These are phyloP conservation scores for Leptographium lundbergii DNA, from an alignment of 2,329 filamentous ascomycete genomes.

Conservation along the genomic window DNA sequence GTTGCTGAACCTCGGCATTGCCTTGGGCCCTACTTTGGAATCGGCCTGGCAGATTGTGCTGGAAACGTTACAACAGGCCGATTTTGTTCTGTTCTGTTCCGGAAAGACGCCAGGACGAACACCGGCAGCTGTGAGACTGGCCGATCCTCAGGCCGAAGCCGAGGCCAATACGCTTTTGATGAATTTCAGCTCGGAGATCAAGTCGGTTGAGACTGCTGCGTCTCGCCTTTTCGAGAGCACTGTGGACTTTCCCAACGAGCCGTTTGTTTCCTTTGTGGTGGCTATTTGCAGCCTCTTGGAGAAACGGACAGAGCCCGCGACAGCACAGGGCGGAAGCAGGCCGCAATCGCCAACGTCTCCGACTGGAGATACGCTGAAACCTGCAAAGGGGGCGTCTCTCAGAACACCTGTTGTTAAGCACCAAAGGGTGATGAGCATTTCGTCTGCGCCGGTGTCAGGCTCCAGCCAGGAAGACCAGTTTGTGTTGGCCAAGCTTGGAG, in stretches of 20 bases:
- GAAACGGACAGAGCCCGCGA: constrained; percentile 16
- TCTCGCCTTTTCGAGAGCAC: constrained; percentile 84
- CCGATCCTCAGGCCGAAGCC: constrained; percentile 36
- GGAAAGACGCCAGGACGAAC: constrained; percentile 41
- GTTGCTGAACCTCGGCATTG: constrained; percentile 89
- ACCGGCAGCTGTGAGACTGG: constrained; percentile 30
- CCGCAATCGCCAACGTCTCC: background rate
- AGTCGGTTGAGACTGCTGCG: constrained; percentile 79
- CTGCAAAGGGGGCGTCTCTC: constrained; percentile 14
- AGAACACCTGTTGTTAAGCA: constrained; percentile 22
- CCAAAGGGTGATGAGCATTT: constrained; percentile 34
- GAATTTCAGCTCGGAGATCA: constrained; percentile 69
- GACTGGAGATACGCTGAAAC: background rate
- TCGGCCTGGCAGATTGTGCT: constrained; percentile 83
- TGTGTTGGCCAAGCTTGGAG: constrained; percentile 60
- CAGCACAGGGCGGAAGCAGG: constrained; percentile 19
- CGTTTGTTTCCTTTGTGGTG: constrained; percentile 65
- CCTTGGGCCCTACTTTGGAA: constrained; percentile 75
- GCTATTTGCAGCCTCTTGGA: constrained; percentile 63
- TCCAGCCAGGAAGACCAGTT: constrained; percentile 52
- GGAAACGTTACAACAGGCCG: constrained; percentile 84
- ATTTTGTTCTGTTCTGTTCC: constrained; percentile 65
- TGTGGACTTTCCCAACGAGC: constrained; percentile 70
- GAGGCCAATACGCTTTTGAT: constrained; percentile 39
- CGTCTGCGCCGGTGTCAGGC: constrained; percentile 28